These are phyloP conservation scores for Choiromyces venosus DNA, from an alignment of 495 filamentous ascomycete species.

Conservation along the genomic window DNA sequence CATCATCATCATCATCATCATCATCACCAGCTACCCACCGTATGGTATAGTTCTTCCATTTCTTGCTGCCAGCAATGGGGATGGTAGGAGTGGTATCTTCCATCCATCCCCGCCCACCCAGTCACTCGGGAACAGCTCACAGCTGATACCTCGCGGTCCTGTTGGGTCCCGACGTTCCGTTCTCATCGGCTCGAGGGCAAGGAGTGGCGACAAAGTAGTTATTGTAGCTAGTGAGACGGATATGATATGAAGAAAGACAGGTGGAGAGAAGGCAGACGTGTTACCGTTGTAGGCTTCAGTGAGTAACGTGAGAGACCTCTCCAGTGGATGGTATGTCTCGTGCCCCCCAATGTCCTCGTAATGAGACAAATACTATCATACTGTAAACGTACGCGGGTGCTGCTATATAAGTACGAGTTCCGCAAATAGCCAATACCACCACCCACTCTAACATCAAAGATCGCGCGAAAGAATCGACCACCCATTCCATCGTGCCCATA, in stretches of 20 bases:
- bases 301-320: not conserved
- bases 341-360: not conserved
- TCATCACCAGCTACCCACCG: too few species aligned
- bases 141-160: not conserved
- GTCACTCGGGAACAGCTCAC: not conserved
- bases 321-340: not conserved
- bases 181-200: not conserved
- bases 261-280: not conserved
- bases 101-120: slow-evolving; percentile 1
- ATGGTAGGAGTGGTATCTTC: not conserved
- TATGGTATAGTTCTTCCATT: too few species aligned
- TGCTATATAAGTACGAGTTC: not conserved
- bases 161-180: not conserved
- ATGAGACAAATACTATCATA: not conserved
- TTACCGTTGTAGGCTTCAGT: not conserved
- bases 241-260: not conserved
- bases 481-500: too few species aligned
- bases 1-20: not conserved
- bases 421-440: not conserved
- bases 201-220: not conserved
- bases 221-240: not conserved
- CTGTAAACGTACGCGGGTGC: not conserved
- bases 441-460: not conserved
- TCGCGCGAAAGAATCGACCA: not conserved
- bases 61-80: not conserved